A percentile compares a stretch with the other conserved stretches of the same genome.
Evolutionary conservation across 2,329 filamentous ascomycete genomes (phyloP).

Genomic region (Trichothecium sympodiale): DNA sequence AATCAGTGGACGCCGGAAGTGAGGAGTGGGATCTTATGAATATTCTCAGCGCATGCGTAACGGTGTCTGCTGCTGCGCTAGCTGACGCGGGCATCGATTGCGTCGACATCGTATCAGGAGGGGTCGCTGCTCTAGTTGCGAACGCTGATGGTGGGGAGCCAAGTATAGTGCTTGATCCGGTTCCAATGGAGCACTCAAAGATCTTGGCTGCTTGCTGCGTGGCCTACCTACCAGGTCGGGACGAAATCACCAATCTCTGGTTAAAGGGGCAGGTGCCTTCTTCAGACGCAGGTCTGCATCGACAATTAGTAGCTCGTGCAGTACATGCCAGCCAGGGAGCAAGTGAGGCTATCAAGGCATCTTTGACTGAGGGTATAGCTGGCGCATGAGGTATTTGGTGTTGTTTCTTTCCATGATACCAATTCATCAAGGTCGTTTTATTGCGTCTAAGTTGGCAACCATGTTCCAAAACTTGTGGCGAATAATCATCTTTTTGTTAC

Average conservation of each 20-base stretch:
- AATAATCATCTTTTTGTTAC: no score
- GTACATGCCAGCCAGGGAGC: constrained; percentile 29
- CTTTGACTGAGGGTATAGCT: constrained; percentile 23
- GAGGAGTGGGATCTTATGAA: constrained; percentile 84
- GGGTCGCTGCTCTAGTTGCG: constrained; percentile 70
- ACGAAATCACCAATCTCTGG: constrained; percentile 93
- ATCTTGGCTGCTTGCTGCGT: constrained; percentile 80
- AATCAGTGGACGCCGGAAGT: constrained; percentile 35
- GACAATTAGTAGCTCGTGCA: constrained; percentile 25
- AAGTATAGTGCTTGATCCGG: constrained; percentile 64
- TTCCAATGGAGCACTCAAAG: constrained; percentile 66
- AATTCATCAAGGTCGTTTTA: no score
- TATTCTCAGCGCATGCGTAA: constrained; percentile 83
- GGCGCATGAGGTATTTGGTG: not conserved
- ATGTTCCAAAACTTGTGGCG: no score
- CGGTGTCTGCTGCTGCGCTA: constrained; percentile 83
- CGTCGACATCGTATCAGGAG: constrained; percentile 79
- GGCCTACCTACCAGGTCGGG: constrained; percentile 73
- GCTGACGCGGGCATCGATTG: constrained; percentile 94
- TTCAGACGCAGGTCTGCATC: constrained; percentile 20
- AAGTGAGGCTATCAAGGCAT: constrained; percentile 17
- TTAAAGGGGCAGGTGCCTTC: constrained; percentile 59
- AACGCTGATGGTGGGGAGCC: constrained; percentile 19
- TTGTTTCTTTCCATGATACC: no score
- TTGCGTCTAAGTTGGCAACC: no score